Evolutionary conservation across 2,329 filamentous ascomycete genomes (phyloP).

Genomic region (Phyllosticta citribraziliensis): DNA sequence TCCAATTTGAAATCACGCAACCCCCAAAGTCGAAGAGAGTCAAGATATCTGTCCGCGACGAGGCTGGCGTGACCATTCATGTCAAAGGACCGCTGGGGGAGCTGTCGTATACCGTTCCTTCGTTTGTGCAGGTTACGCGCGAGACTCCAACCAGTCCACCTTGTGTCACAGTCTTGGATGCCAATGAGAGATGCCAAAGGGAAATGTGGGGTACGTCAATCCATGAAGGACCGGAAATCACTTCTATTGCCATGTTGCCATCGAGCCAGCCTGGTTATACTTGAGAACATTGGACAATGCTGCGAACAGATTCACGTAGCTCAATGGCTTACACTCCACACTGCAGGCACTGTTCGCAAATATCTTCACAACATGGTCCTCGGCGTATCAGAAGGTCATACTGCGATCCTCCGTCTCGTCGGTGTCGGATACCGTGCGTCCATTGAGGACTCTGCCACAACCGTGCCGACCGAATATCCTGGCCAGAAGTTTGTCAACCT

Average conservation of each 20-base stretch:
- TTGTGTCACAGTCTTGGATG: slow-evolving; percentile 60
- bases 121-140: slow-evolving; percentile 63
- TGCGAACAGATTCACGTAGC: background rate
- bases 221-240: background rate
- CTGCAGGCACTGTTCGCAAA: slow-evolving; percentile 72
- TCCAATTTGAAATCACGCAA: slow-evolving; percentile 60
- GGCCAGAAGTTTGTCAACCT: slow-evolving; percentile 84
- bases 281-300: background rate
- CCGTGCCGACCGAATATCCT: slow-evolving; percentile 56
- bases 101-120: slow-evolving; percentile 67
- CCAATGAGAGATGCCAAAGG: slow-evolving; percentile 61
- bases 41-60: slow-evolving; percentile 50
- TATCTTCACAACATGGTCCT: slow-evolving; percentile 86
- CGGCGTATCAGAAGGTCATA: slow-evolving; percentile 93
- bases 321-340: background rate
- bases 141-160: slow-evolving; percentile 55
- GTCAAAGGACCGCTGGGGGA: slow-evolving; percentile 74
- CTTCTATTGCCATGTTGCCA: background rate
- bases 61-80: slow-evolving; percentile 57
- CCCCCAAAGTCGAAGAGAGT: slow-evolving; percentile 48
- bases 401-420: slow-evolving; percentile 81
- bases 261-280: background rate
- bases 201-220: slow-evolving; percentile 82
- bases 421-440: slow-evolving; percentile 92
- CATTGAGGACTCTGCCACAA: slow-evolving; percentile 65